Conservation (phyloP, 495 filamentous ascomycete genomes). For the Lasiosphaeria miniovina region DNA sequence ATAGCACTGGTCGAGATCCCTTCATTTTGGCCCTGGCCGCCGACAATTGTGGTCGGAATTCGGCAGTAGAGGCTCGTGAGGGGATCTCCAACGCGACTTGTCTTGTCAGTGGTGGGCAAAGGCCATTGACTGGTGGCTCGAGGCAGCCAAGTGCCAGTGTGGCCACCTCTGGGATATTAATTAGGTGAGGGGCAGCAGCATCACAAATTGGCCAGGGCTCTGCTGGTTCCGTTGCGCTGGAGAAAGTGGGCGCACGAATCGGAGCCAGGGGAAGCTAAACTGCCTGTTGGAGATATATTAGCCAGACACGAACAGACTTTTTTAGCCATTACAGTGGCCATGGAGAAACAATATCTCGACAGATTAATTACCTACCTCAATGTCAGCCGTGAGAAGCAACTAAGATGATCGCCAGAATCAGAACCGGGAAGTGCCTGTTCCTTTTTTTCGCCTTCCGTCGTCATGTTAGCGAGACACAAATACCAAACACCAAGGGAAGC, state of each 20-base stretch:
- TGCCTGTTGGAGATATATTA: constrained; percentile 27
- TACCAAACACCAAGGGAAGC: too few species aligned
- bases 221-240: constrained; percentile 2
- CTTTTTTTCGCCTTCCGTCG: neutral
- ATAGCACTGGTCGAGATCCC: neutral
- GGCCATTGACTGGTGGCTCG: neutral
- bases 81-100: constrained; percentile 9
- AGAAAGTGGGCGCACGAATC: constrained; percentile 13
- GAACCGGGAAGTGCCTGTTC: neutral
- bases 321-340: constrained; percentile 15
- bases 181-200: constrained; percentile 6
- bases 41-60: neutral
- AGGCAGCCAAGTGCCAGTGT: neutral
- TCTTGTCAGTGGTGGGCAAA: neutral
- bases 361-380: constrained; percentile 3
- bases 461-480: neutral
- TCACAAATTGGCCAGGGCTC: neutral
- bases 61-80: constrained; percentile 6
- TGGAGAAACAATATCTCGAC: constrained; percentile 7
- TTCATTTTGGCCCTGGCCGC: neutral
- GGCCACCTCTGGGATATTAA: constrained; percentile 10
- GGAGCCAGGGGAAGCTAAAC: constrained; percentile 9
- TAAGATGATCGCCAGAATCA: neutral
- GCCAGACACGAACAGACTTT: constrained; percentile 12
- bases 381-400: too few species aligned